Conservation (phyloP, 2,329 filamentous ascomycete species). For the Penicillium capsulatum region DNA sequence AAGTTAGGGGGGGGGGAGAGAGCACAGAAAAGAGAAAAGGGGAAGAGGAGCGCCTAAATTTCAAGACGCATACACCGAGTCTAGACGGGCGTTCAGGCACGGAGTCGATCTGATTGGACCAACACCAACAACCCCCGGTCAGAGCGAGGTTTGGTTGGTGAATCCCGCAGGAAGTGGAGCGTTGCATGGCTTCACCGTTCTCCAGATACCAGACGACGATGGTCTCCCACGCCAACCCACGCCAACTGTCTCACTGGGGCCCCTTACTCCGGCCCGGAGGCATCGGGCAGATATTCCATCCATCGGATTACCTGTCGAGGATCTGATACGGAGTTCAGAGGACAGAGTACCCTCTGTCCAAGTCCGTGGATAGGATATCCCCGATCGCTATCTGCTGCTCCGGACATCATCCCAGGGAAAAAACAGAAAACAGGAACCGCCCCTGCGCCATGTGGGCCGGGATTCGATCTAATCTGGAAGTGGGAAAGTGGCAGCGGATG, state of each 20-base stretch:
- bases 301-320: too few relatives aligned
- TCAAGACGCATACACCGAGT: slow-evolving; percentile 2
- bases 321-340: too few relatives aligned
- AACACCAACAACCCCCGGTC: background rate
- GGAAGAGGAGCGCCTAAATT: slow-evolving; percentile 11
- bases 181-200: too few relatives aligned
- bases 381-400: too few relatives aligned
- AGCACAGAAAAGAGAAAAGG: slow-evolving; percentile 3
- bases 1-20: slow-evolving; percentile 12
- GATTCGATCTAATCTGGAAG: slow-evolving; percentile 8
- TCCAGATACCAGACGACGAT: too few relatives aligned
- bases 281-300: too few relatives aligned
- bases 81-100: slow-evolving; percentile 20
- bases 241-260: too few relatives aligned
- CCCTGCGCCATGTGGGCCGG: slow-evolving; percentile 16
- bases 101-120: slow-evolving; percentile 7
- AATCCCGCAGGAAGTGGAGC: background rate
- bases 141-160: slow-evolving; percentile 2
- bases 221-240: too few relatives aligned
- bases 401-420: too few relatives aligned
- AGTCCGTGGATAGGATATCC: too few relatives aligned
- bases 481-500: slow-evolving; percentile 9
- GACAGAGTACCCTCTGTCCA: too few relatives aligned
- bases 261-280: too few relatives aligned
- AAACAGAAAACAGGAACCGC: slow-evolving; percentile 12